Percentiles rank a stretch among this genome's conserved stretches.
These are phyloP conservation scores for Mortierella alpina DNA, from an alignment of 192 early-diverging fungal genomes.

Conservation along the genomic window DNA sequence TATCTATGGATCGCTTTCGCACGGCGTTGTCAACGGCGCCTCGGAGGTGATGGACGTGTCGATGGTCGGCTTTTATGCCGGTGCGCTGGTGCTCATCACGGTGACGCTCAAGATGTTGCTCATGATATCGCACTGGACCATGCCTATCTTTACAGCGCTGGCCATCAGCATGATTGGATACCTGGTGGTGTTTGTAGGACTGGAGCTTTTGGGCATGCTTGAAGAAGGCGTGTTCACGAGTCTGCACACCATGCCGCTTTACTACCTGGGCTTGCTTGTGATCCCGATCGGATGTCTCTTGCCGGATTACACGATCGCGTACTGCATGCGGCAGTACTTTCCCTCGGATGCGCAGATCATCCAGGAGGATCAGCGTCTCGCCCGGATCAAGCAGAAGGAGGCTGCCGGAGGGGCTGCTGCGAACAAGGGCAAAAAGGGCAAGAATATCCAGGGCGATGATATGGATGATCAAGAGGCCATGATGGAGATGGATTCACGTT, in stretches of 20 bases:
- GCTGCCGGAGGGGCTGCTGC: background rate
- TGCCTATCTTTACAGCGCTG: slow-evolving; percentile 38
- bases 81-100: slow-evolving; percentile 43
- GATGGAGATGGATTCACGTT: slow-evolving; percentile 32
- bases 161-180: slow-evolving; percentile 41
- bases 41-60: slow-evolving; percentile 25
- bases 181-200: slow-evolving; percentile 38
- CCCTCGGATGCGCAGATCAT: slow-evolving; percentile 52
- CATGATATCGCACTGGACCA: slow-evolving; percentile 44
- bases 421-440: background rate
- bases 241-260: slow-evolving; percentile 40
- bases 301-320: slow-evolving; percentile 40
- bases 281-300: slow-evolving; percentile 43
- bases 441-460: slow-evolving; percentile 24
- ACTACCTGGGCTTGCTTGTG: slow-evolving; percentile 40
- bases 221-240: slow-evolving; percentile 26
- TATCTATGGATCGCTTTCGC: slow-evolving; percentile 28
- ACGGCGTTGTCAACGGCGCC: slow-evolving; percentile 17
- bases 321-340: slow-evolving; percentile 24
- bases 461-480: slow-evolving; percentile 45
- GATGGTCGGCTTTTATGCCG: slow-evolving; percentile 46
- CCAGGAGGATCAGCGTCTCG: slow-evolving; percentile 43
- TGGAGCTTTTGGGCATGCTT: slow-evolving; percentile 29
- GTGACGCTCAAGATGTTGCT: slow-evolving; percentile 53
- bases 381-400: slow-evolving; percentile 14